phyloP scores from a whole-genome alignment of 2,329 filamentous ascomycete genomes.

The Aureobasidium sp. region DNA sequence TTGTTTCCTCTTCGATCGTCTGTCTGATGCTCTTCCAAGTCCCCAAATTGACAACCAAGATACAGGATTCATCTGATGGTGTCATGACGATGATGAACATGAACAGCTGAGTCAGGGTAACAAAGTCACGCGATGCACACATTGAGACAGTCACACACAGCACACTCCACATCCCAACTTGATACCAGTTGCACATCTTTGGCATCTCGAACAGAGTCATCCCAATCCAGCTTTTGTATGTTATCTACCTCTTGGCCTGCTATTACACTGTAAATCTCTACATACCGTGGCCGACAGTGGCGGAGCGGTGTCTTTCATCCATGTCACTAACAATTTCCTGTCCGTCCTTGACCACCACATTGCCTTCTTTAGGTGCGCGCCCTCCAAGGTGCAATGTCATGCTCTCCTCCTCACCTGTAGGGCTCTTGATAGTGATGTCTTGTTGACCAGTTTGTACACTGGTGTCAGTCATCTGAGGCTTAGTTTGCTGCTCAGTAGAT shows the following conservation, averaged over 20 bases:
- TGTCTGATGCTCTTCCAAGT: too few species aligned
- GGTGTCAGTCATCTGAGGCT: conserved; percentile 18
- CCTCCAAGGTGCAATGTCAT: conserved; percentile 26
- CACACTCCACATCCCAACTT: background rate
- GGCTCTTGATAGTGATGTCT: conserved; percentile 21
- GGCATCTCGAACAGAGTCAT: too few species aligned
- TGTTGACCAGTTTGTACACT: conserved; percentile 24
- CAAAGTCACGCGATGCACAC: background rate
- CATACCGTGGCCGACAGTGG: conserved; percentile 11
- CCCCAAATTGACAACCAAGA: background rate
- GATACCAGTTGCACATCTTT: background rate
- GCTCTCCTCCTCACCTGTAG: conserved; percentile 23
- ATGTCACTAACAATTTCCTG: conserved; percentile 17
- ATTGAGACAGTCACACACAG: background rate
- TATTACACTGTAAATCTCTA: background rate
- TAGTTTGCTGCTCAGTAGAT: conserved; percentile 13
- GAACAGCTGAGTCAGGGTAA: background rate
- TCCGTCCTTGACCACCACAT: conserved; percentile 27
- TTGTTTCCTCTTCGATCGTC: background rate
- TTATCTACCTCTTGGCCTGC: background rate
- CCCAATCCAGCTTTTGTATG: background rate
- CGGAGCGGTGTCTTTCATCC: background rate
- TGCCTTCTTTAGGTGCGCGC: conserved; percentile 26
- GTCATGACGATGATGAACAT: background rate
- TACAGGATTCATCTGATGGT: background rate